These are phyloP conservation scores for Phialemoniopsis sp. DNA, from an alignment of 2,329 filamentous ascomycete genomes.

Conservation along the genomic window DNA sequence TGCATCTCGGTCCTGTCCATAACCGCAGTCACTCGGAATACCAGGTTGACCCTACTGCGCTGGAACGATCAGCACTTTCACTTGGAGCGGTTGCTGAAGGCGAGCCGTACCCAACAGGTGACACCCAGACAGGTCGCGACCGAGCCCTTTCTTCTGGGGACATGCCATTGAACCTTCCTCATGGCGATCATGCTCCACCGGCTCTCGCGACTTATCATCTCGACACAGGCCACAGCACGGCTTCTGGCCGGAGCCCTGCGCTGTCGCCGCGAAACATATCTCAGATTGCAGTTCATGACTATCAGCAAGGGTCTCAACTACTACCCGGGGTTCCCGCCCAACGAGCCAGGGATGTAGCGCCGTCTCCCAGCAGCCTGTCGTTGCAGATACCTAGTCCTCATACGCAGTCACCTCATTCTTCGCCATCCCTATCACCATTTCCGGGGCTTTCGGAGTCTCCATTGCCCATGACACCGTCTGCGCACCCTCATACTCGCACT, in stretches of 20 bases:
- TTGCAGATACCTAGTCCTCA: slow-evolving; percentile 41
- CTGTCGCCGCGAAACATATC: slow-evolving; percentile 3
- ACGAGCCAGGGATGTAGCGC: neutral
- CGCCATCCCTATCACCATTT: slow-evolving; percentile 57
- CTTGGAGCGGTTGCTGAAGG: neutral
- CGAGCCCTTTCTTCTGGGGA: slow-evolving; percentile 46
- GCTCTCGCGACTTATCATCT: slow-evolving; percentile 19
- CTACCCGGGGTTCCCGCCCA: neutral
- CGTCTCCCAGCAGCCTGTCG: neutral
- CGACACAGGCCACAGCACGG: neutral
- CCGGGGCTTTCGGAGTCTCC: slow-evolving; percentile 63
- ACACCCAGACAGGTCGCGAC: slow-evolving; percentile 8
- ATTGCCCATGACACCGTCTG: slow-evolving; percentile 27
- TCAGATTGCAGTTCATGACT: no score
- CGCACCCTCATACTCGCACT: slow-evolving; percentile 29
- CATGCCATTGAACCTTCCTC: slow-evolving; percentile 21
- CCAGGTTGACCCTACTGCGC: slow-evolving; percentile 16
- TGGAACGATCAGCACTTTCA: neutral
- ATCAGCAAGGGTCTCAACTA: no score
- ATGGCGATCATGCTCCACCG: slow-evolving; percentile 36
- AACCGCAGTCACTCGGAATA: slow-evolving; percentile 68
- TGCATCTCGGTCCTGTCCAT: slow-evolving; percentile 65
- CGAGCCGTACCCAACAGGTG: neutral
- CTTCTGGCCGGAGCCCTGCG: slow-evolving; percentile 4
- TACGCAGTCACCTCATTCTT: slow-evolving; percentile 37